Conservation (phyloP, 805 yeast genomes). For the Lachancea sp. region DNA sequence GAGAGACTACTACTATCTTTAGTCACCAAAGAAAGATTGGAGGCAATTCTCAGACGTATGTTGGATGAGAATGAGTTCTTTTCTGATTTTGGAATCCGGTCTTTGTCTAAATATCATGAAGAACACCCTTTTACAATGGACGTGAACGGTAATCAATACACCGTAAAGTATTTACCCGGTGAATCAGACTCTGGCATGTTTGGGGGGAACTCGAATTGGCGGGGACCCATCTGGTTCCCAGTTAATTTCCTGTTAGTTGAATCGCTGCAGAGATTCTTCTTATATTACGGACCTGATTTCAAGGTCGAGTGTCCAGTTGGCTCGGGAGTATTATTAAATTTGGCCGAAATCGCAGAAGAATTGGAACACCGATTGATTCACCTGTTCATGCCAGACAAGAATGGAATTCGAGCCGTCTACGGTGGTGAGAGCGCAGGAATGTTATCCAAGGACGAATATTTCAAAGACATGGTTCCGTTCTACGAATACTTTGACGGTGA, state of each 20-base stretch:
- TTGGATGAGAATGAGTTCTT: conserved; percentile 82
- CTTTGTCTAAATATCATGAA: conserved; percentile 80
- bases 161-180: conserved; percentile 73
- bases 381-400: conserved; percentile 62
- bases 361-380: conserved; percentile 79
- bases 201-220: conserved; percentile 96
- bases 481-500: conserved; percentile 92
- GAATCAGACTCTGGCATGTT: conserved; percentile 89
- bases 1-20: conserved; percentile 73
- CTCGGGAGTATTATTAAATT: conserved; percentile 65
- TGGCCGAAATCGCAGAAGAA: conserved; percentile 88
- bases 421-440: conserved; percentile 57
- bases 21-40: conserved; percentile 72
- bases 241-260: conserved; percentile 81
- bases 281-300: conserved; percentile 81
- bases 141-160: conserved; percentile 67
- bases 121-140: conserved; percentile 78
- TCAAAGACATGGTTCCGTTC: conserved; percentile 70
- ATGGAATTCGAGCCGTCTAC: conserved; percentile 69
- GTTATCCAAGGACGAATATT: conserved; percentile 59
- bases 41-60: conserved; percentile 69
- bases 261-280: conserved; percentile 76
- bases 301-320: conserved; percentile 86
- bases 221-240: conserved; percentile 98
- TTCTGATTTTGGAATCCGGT: conserved; percentile 79